Evolutionary conservation across 2,329 filamentous ascomycete species (phyloP).

Genomic region (Penicillium sp.): DNA sequence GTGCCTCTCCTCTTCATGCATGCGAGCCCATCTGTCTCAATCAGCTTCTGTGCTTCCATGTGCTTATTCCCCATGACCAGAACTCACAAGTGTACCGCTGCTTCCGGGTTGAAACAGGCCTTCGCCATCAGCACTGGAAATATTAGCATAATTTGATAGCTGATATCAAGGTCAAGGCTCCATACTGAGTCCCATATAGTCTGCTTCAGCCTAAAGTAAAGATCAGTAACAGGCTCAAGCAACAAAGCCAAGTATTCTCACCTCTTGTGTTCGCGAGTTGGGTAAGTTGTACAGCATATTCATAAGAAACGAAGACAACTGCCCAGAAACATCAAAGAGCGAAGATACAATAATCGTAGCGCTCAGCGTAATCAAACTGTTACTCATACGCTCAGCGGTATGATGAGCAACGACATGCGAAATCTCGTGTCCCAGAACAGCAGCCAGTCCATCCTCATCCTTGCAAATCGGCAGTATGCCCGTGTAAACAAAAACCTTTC

Average conservation of each 20-base stretch:
- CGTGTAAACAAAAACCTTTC: slow-evolving; percentile 66
- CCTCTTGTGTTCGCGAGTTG: slow-evolving; percentile 60
- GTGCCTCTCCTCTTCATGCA: slow-evolving; percentile 50
- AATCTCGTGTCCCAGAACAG: slow-evolving; percentile 65
- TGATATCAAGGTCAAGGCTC: neutral
- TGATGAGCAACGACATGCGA: slow-evolving; percentile 64
- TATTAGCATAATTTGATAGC: slow-evolving; percentile 14
- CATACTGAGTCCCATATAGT: slow-evolving; percentile 60
- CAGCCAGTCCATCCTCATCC: slow-evolving; percentile 61
- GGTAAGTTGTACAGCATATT: slow-evolving; percentile 56
- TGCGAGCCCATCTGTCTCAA: slow-evolving; percentile 48
- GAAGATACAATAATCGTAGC: slow-evolving; percentile 29
- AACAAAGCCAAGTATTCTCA: slow-evolving; percentile 19
- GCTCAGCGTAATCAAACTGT: slow-evolving; percentile 36
- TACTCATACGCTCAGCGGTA: slow-evolving; percentile 57
- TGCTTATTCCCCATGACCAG: neutral
- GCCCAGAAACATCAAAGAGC: slow-evolving; percentile 44
- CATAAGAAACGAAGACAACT: slow-evolving; percentile 44
- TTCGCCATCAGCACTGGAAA: slow-evolving; percentile 61
- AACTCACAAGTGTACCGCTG: slow-evolving; percentile 54
- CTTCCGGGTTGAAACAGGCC: slow-evolving; percentile 61
- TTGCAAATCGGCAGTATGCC: slow-evolving; percentile 61
- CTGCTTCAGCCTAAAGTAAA: slow-evolving; percentile 54
- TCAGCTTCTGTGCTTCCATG: slow-evolving; percentile 6
- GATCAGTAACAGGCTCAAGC: slow-evolving; percentile 6